Evolutionary conservation across 176 grass and related monocot species (phyloP), one percentile per base, ranked within the genome.

Genomic region (Rhipidocladum racemiflorum): DNA sequence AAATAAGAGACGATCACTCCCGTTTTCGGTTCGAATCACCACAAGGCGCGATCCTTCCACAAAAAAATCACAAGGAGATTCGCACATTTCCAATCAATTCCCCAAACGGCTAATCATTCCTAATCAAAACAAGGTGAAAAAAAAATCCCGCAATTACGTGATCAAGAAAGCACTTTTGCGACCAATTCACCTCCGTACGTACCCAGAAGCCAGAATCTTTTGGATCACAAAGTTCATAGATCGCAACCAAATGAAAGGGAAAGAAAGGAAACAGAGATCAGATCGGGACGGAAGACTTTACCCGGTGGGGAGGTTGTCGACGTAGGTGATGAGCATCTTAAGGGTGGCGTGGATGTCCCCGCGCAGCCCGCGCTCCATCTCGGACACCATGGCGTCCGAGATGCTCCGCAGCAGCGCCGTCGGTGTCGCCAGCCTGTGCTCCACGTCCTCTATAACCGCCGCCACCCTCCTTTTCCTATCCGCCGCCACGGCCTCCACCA

Each of bases 311-410:
- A 97, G 89, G 74, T 92, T 94, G 84, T 97, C 91, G 23, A 97
- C 94, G 85, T 97, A 97, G 85, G 89, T 88, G 53, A 94, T 89
- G 65, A 97, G 91, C 94, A 97, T 97, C 94, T 94, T 97, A 45
- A 97, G 83, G 50, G 61, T 68, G 32, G 75, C 67, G 35, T 89
- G 83, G 54, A 60, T 71, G 68, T 94, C 94, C 43, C 87, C 90
- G 71, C 85, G 70, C 65, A 97, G 91, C 13, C 94, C 94, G 30
- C 88, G 90, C 65, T 97, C 84, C 94, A 97, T 97, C 91, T 97
- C 94, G 66, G 69, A 24, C 30, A 91, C 83, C 85, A 97, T 90
- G 71, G 89, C 94, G 78, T 94, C 94, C 9, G 91, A 86, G 85
- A 97, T 91, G 79, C 86, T 25, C 40, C 91, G 76, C 69, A 97